Conservation (phyloP, 768 basidiomycete species). For the Paxillus involutus region DNA sequence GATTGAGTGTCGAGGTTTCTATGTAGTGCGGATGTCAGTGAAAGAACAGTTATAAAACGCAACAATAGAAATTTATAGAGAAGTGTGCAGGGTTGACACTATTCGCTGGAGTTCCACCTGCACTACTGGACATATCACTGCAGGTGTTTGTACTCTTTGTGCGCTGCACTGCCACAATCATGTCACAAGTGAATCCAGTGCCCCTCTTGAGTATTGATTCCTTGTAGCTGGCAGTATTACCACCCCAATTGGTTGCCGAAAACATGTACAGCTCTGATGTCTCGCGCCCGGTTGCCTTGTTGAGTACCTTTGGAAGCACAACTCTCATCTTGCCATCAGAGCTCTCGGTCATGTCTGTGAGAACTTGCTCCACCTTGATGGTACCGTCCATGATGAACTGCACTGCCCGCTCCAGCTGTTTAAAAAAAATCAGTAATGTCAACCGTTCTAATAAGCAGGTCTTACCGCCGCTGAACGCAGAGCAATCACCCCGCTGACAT, state of each 20-base stretch:
- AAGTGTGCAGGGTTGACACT: not conserved
- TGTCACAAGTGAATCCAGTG: not conserved
- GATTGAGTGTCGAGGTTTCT: too few relatives aligned
- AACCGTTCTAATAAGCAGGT: not conserved
- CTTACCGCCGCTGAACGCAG: slow-evolving; percentile 3
- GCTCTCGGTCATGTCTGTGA: not conserved
- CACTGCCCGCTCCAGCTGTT: not conserved
- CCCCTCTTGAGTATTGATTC: not conserved
- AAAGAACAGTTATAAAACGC: too few relatives aligned
- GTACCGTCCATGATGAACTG: not conserved
- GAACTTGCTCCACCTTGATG: not conserved
- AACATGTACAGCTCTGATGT: not conserved
- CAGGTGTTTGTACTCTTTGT: not conserved
- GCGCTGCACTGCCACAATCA: not conserved
- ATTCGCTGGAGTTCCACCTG: not conserved
- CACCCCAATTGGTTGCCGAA: not conserved
- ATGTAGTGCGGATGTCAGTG: too few relatives aligned
- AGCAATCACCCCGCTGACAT: slow-evolving; percentile 1
- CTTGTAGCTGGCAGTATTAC: not conserved
- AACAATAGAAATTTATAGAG: not conserved
- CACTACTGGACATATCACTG: not conserved
- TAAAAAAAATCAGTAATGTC: not conserved
- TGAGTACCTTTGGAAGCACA: slow-evolving; percentile 6
- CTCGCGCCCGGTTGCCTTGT: slow-evolving; percentile 3
- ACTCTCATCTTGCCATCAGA: not conserved